Evolutionary conservation across 257 asterid species (phyloP).

Genomic region (Schizonepeta tenuifolia): DNA sequence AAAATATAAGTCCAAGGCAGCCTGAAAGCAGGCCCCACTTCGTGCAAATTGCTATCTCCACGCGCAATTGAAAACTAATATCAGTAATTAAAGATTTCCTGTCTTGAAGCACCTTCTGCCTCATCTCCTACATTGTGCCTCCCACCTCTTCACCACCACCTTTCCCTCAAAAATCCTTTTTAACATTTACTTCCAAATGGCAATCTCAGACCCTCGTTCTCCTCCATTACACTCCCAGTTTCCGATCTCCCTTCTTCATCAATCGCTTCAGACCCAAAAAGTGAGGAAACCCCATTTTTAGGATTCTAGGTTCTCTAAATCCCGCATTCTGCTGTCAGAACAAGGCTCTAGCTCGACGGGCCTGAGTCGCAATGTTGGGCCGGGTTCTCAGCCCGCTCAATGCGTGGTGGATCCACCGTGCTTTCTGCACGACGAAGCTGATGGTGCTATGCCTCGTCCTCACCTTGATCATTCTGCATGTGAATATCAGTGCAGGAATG

Average conservation of each 20-base stretch:
- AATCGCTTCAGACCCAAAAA: background rate
- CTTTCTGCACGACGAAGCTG: slow-evolving; percentile 63
- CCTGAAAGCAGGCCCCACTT: too few species aligned
- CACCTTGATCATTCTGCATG: slow-evolving; percentile 72
- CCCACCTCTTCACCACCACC: background rate
- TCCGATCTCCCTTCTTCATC: background rate
- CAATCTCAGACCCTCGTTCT: slow-evolving; percentile 14
- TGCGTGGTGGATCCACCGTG: slow-evolving; percentile 61
- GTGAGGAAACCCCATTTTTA: too few species aligned
- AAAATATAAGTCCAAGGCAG: too few species aligned
- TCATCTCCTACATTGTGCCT: too few species aligned
- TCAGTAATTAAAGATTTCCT: too few species aligned
- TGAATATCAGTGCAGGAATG: slow-evolving; percentile 77
- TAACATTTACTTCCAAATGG: background rate
- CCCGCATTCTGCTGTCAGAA: too few species aligned
- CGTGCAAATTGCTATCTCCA: too few species aligned
- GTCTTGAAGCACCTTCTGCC: too few species aligned
- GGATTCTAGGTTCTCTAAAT: too few species aligned
- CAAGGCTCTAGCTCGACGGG: slow-evolving; percentile 33
- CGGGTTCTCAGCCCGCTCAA: slow-evolving; percentile 60
- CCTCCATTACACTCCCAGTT: background rate
- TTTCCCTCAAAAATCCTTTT: background rate
- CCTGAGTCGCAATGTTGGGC: slow-evolving; percentile 51
- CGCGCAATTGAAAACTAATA: too few species aligned
- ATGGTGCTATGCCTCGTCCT: slow-evolving; percentile 73